Evolutionary conservation across 257 asterid genomes (phyloP).

Genomic region (Eustoma russellianum): DNA sequence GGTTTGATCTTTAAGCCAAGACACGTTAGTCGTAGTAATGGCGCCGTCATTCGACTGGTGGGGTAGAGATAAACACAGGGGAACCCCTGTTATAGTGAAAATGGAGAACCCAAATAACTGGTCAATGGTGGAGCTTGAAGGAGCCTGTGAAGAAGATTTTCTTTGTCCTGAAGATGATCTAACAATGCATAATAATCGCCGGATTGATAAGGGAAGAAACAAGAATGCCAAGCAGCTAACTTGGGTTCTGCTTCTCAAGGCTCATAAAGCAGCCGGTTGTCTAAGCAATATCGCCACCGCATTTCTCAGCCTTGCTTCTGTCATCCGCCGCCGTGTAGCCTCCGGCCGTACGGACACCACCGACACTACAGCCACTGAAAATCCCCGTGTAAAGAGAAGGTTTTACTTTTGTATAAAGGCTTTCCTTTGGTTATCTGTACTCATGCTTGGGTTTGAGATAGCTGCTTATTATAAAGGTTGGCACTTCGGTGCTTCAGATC

Average conservation of each 20-base stretch:
- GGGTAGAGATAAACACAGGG: slow-evolving; percentile 61
- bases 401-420: slow-evolving; percentile 53
- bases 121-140: slow-evolving; percentile 89
- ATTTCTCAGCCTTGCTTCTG: slow-evolving; percentile 50
- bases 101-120: slow-evolving; percentile 95
- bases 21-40: slow-evolving; percentile 22
- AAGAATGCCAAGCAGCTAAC: slow-evolving; percentile 93
- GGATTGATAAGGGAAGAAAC: slow-evolving; percentile 52
- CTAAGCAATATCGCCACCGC: slow-evolving; percentile 76
- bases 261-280: slow-evolving; percentile 90
- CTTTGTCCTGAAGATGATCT: slow-evolving; percentile 40
- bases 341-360: slow-evolving; percentile 71
- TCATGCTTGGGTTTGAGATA: slow-evolving; percentile 54
- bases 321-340: slow-evolving; percentile 70
- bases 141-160: slow-evolving; percentile 64
- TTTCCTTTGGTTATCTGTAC: slow-evolving; percentile 46
- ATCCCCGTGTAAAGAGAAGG: slow-evolving; percentile 27
- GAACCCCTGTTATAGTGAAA: slow-evolving; percentile 84
- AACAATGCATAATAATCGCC: slow-evolving; percentile 10
- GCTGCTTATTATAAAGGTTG: slow-evolving; percentile 83
- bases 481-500: slow-evolving; percentile 60
- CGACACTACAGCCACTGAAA: slow-evolving; percentile 39
- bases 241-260: slow-evolving; percentile 85
- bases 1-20: slow-evolving; percentile 4
- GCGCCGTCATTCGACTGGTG: slow-evolving; percentile 76